Base-by-base conservation (phyloP, 208 protist genomes). In the Leishmania turanica region DNA sequence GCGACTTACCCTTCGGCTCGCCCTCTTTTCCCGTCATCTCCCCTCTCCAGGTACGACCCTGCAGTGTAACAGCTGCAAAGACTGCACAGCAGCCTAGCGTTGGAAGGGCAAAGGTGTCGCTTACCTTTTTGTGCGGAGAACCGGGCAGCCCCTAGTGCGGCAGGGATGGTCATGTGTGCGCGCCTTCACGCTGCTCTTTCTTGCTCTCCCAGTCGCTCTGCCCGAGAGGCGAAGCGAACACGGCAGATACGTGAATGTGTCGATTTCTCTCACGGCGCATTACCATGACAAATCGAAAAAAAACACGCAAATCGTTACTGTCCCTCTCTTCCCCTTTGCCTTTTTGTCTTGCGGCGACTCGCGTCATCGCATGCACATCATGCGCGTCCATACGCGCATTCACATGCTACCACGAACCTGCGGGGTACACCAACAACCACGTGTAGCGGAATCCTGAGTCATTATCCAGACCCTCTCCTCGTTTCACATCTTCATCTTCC, bases 291-390 rank as follows among this genome's bases (percentile, higher is more conserved):
- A 27, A 47, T 24, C 4, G 3, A 5, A 37, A 1, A 1, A 53
- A 21, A 11, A 13, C 49, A 73, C 19, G 68, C 68, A 37, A 47
- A 34, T 34, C 21, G n/a, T 58, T 58, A 62, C 51, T 6, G 13
- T 76, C 9, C 31, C 34, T 45, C 34, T 60, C 24, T 76, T 60
- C 34, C 21, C 17, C 8, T 72, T 34, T 70, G 56, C 45, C 34
- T 81, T 45, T 60, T 42, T 77, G 34, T 73, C 76, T 66, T 53
- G n/a, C 53, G 68, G 34, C 53, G 19, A 51, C 24, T 65, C 54
- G 40, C 40, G 60, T 68, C 31, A 13, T 13, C 75, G 64, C 75
- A 60, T 73, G 49, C 51, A 19, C 17, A 62, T 17, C n/a, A 42
- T 62, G 71, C 47, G 51, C 31, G 51, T 9, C n/a, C 45, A 54